A percentile compares a stretch with the other conserved stretches of the same genome.
Conservation (phyloP, 169 alveolate genomes). For the Eimeria sp. region DNA sequence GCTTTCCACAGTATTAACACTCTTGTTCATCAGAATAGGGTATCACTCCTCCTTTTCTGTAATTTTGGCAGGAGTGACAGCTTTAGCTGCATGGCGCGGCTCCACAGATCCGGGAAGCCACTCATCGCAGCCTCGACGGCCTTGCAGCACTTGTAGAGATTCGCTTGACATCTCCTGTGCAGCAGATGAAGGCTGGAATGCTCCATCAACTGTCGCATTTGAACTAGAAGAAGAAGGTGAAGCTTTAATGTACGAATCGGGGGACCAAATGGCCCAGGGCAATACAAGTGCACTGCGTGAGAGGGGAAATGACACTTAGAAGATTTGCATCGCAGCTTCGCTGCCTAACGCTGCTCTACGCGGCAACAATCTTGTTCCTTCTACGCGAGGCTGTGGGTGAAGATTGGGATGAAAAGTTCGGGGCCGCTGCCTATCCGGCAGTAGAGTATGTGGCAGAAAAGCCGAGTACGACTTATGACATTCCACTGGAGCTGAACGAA, state of each 20-base stretch:
- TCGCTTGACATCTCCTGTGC: not conserved
- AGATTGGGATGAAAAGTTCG: not conserved
- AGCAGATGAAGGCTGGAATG: not conserved
- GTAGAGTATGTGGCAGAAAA: conserved; percentile 24
- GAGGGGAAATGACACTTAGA: conserved; percentile 4
- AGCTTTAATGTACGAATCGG: not conserved
- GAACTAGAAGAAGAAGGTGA: not conserved
- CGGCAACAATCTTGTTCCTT: not conserved
- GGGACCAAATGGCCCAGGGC: conserved; percentile 33
- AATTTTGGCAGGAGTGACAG: not conserved
- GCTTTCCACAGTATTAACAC: not conserved
- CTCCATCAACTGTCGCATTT: not conserved
- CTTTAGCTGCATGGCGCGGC: not conserved
- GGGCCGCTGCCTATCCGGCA: conserved; percentile 25
- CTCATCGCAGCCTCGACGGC: conserved; percentile 14
- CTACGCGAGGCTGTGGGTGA: not conserved
- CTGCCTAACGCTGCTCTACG: not conserved
- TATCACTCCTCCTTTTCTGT: not conserved
- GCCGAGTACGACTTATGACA: not conserved
- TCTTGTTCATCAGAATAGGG: not conserved
- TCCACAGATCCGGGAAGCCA: not conserved
- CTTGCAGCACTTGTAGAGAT: not conserved
- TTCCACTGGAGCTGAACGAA: conserved; percentile 46
- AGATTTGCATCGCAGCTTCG: not conserved
- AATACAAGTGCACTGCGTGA: not conserved